phyloP scores from a whole-genome alignment of 2,329 filamentous ascomycete species.

The Didymella pinodella region DNA sequence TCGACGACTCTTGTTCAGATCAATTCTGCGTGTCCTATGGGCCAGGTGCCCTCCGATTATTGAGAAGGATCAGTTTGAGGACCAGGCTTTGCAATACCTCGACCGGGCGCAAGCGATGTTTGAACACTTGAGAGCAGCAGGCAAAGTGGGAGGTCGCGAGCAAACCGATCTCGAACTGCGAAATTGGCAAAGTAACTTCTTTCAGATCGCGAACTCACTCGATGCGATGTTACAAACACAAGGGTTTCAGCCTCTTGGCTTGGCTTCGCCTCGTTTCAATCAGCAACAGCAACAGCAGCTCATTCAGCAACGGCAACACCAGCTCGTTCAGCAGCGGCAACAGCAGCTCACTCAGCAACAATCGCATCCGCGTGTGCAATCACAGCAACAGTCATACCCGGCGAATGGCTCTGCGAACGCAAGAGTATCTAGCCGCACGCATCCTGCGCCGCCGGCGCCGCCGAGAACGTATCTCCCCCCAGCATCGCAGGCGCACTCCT shows the following conservation, averaged over 20 bases:
- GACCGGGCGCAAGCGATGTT: background rate
- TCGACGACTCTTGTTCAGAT: slow-evolving; percentile 63
- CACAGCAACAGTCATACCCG: background rate
- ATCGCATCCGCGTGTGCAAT: background rate
- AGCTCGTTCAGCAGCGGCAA: too few species aligned
- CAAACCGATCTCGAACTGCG: slow-evolving; percentile 14
- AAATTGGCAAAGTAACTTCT: slow-evolving; percentile 15
- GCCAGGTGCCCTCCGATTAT: background rate
- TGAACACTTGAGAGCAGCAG: background rate
- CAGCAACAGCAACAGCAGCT: background rate
- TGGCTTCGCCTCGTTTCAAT: background rate
- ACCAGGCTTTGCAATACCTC: slow-evolving; percentile 1
- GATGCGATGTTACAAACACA: slow-evolving; percentile 1
- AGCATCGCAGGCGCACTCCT: background rate
- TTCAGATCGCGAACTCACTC: slow-evolving; percentile 8
- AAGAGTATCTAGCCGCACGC: background rate
- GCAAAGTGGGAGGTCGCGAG: background rate
- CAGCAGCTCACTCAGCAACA: background rate
- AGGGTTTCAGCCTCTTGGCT: background rate
- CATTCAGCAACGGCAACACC: background rate
- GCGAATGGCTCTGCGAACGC: background rate
- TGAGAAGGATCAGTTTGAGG: slow-evolving; percentile 18
- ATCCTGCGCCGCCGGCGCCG: background rate
- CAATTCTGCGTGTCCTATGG: slow-evolving; percentile 58
- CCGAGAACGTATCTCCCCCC: background rate